Base-by-base conservation (phyloP, 2,329 filamentous ascomycete genomes). In the Aureobasidium sp. region DNA sequence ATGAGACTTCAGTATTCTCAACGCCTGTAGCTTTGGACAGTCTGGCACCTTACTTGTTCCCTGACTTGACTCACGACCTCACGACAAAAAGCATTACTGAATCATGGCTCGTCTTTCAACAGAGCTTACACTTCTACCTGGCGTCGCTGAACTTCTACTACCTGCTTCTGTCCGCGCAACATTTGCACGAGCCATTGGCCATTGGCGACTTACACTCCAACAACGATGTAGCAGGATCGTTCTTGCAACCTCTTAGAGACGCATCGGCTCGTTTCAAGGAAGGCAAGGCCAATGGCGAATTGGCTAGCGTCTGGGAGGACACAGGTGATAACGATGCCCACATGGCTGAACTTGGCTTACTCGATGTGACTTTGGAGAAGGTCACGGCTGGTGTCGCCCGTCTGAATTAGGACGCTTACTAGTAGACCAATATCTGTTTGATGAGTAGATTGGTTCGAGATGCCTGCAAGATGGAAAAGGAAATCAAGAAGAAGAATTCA, bases 91-190 rank as follows among this genome's bases (percentile, higher is more conserved):
- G 74, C 0, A 66, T 74, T 3, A 69, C 71, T 16, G 74, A 76
- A 11, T 67, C 72, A 2, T 77, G 75, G 72, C 69, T 75, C 63
- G 78, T 77, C 59, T 79, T 83, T 66, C 74, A 77, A 27, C 77
- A 79, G 41, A 80, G 83, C 25, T 72, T 83, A 37, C 76, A 76
- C 1, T 81, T 82, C 66, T 80, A 83, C 64, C 78, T 85, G 29
- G 78, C 82, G 0, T 76, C 78, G 0, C 73, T 86, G 36, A 86
- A 81, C 65, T 78, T 86, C n/a, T 80, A 85, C 66, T 84, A 82
- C 66, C 70, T 85, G 0, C 72, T 86, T 0, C 71, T 84, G 2
- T 77, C 76, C 1, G 82, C 82, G 0, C 68, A 74, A 11, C 72
- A 76, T 16, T 70, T 85, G 1, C 78, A 80, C 36, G 68, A 75